These are phyloP conservation scores for Morella rubra DNA, from an alignment of 306 rosid species.

Conservation along the genomic window DNA sequence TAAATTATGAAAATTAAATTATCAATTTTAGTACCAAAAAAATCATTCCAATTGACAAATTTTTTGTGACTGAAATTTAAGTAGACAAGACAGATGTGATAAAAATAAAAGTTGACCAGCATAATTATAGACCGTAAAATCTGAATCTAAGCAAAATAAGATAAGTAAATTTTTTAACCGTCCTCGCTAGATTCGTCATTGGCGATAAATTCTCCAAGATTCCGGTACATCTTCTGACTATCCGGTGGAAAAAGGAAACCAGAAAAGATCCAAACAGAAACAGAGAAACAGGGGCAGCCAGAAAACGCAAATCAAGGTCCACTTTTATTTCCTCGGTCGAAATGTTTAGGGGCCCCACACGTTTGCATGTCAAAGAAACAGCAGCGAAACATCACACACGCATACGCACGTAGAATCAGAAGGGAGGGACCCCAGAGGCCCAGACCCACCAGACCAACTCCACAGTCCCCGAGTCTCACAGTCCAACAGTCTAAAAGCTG, in stretches of 20 bases:
- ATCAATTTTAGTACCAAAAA: too few species aligned
- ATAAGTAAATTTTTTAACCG: background rate
- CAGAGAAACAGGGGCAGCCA: background rate
- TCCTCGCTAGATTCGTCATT: background rate
- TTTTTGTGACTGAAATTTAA: too few species aligned
- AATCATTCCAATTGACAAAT: too few species aligned
- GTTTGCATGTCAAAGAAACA: constrained; percentile 6
- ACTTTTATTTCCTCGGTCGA: background rate
- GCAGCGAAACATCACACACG: background rate
- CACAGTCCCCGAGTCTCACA: background rate
- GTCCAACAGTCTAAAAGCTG: background rate
- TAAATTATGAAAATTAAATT: too few species aligned
- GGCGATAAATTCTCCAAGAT: background rate
- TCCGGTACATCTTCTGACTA: background rate
- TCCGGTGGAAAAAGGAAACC: background rate
- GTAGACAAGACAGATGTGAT: too few species aligned
- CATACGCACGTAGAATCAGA: background rate
- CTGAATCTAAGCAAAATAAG: too few species aligned
- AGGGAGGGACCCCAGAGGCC: background rate
- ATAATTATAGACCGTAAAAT: too few species aligned
- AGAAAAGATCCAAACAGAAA: background rate
- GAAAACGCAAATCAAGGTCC: background rate
- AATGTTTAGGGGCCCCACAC: background rate
- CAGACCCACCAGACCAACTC: background rate
- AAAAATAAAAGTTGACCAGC: too few species aligned